Percentiles rank a stretch among this genome's conserved stretches.
Evolutionary conservation across 2,329 filamentous ascomycete genomes (phyloP).

Genomic region (Catunica adiposa): DNA sequence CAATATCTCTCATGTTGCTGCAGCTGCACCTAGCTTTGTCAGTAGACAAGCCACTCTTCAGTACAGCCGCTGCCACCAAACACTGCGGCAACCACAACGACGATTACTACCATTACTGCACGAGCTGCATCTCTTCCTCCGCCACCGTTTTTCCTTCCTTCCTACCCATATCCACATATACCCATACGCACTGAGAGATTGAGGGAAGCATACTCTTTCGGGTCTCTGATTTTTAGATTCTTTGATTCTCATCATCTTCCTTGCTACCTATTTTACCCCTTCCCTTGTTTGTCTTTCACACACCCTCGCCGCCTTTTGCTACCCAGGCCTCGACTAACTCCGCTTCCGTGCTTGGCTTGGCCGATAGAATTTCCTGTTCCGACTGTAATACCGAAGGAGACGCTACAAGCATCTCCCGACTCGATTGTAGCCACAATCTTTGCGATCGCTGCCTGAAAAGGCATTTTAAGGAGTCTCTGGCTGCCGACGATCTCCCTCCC

Average conservation of each 20-base stretch:
- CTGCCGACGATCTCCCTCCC: constrained; percentile 70
- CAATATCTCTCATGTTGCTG: not conserved
- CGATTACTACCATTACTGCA: no score
- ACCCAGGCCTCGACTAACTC: not conserved
- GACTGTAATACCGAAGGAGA: constrained; percentile 56
- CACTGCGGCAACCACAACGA: not conserved
- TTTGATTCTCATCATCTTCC: not conserved
- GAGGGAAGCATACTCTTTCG: no score
- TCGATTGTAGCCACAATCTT: constrained; percentile 68
- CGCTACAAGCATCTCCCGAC: constrained; percentile 45
- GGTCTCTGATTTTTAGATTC: not conserved
- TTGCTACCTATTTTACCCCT: not conserved
- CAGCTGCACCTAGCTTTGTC: not conserved
- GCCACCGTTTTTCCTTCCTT: not conserved
- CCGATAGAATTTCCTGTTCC: constrained; percentile 41
- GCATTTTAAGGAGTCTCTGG: constrained; percentile 58
- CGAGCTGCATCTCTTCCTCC: not conserved
- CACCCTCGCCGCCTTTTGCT: not conserved
- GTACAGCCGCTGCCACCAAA: not conserved
- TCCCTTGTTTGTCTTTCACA: not conserved
- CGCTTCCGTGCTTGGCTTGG: not conserved
- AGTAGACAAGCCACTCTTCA: not conserved
- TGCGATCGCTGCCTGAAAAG: constrained; percentile 61
- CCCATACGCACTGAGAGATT: not conserved
- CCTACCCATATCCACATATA: not conserved